phyloP scores from a whole-genome alignment of 2,329 filamentous ascomycete species.

The Colletotrichum falcatum region DNA sequence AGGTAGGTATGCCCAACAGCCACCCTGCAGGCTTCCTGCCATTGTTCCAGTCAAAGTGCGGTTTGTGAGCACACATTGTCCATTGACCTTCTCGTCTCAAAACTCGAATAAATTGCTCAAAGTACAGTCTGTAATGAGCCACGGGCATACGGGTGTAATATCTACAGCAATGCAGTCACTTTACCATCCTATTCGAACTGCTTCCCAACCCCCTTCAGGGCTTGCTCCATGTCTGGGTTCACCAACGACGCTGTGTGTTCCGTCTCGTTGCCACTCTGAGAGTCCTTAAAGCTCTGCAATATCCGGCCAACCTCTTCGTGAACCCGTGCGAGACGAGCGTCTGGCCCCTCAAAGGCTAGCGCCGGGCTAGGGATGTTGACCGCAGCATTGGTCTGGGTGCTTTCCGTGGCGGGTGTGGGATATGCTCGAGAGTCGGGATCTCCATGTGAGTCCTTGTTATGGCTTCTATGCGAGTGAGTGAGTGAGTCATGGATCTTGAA shows the following conservation, averaged over 20 bases:
- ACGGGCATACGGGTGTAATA: not conserved
- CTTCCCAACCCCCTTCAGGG: not conserved
- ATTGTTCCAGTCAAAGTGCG: too few species aligned
- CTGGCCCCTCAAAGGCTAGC: not conserved
- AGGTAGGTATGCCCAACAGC: too few species aligned
- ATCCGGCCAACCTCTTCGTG: not conserved
- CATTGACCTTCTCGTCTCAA: too few species aligned
- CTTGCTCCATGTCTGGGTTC: not conserved
- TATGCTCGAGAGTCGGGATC: too few species aligned
- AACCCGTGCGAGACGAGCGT: not conserved
- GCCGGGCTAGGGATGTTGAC: not conserved
- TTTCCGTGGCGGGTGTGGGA: not conserved
- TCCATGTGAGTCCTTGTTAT: not conserved
- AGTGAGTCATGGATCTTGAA: not conserved
- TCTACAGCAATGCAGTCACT: not conserved
- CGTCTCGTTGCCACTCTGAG: too few species aligned
- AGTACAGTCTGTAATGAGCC: too few species aligned
- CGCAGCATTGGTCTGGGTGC: not conserved
- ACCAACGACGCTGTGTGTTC: accelerated
- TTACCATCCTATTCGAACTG: not conserved
- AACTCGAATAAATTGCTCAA: not conserved
- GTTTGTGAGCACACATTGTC: too few species aligned
- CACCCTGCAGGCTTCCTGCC: too few species aligned
- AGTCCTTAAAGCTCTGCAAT: not conserved
- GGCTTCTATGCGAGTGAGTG: not conserved